Evolutionary conservation across 176 grass and related monocot species (phyloP).

Genomic region (Avena sativa): DNA sequence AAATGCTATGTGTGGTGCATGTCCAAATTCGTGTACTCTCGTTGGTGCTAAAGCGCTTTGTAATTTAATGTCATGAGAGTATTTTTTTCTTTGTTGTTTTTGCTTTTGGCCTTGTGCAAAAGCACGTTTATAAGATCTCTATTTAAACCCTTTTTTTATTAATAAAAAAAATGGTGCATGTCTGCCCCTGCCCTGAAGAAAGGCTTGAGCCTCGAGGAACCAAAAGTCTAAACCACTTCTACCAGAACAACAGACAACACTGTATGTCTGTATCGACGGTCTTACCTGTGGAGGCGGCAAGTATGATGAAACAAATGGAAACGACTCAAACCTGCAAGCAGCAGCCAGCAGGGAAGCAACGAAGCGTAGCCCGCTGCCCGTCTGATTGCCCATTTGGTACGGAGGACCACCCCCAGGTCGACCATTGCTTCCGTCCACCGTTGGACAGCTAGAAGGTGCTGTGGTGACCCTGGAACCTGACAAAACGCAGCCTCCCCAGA

Average conservation of each 20-base stretch:
- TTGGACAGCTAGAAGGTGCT: constrained; percentile 49
- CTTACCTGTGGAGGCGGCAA: background rate
- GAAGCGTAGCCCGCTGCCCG: background rate
- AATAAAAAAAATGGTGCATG: background rate
- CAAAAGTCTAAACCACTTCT: background rate
- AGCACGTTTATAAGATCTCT: too few species aligned
- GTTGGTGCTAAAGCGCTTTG: too few species aligned
- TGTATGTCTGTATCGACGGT: background rate
- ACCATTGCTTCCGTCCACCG: constrained; percentile 47
- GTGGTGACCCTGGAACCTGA: constrained; percentile 23
- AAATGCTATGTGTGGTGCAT: too few species aligned
- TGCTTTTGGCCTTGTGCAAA: too few species aligned
- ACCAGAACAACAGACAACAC: background rate
- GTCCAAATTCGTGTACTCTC: too few species aligned
- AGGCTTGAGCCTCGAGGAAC: background rate
- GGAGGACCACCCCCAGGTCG: background rate
- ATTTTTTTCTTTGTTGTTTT: too few species aligned
- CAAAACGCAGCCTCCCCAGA: constrained; percentile 12
- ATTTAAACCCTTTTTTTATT: too few species aligned
- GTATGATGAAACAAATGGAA: background rate
- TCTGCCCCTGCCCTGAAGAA: too few species aligned
- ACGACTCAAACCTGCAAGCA: background rate
- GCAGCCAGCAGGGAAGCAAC: constrained; percentile 4
- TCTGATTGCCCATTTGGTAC: constrained; percentile 15
- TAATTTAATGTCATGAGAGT: too few species aligned